Base-by-base conservation (phyloP, 2,329 filamentous ascomycete genomes). In the Colletotrichum coccodes region DNA sequence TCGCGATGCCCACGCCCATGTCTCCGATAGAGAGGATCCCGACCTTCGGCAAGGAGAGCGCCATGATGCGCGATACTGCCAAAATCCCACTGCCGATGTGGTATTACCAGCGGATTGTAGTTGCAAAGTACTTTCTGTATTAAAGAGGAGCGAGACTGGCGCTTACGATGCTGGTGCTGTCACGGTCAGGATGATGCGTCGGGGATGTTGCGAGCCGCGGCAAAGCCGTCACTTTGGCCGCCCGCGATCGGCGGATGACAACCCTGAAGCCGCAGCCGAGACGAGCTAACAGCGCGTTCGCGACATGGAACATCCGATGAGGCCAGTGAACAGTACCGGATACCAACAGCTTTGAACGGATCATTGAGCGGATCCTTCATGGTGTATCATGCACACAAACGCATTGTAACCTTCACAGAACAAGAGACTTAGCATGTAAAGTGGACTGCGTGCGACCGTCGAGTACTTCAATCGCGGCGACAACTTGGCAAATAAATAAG, bases 21-120 rank as follows among this genome's bases (percentile, higher is more conserved):
- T 87, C 85, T 6, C 86, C 86, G 63, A 87, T 81, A 40, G 86
- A 88, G 70, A 87, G 73, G 64, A 87, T 82, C 60, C 83, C 85
- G 47, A 88, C 77, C 67, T 79, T 82, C 8, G 62, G 62, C 12
- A 65, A 47, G 7, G 62, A 47, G 47, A 65, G 46, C n/a, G 62
- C 32, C 62, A 65, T 60, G 47, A 3, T 32, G 36, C n/a, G 16
- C 7, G 30, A 26, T n/a, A 7, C 14, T 11, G 26, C 28, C 47
- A 9, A 32, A 2, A 18, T 32, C 6, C 50, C 3, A 28, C 16
- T 36, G 21, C 40, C 40, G n/a, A 23, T 38, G 21, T 21, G 23
- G 23, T 54, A n/a, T 7, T 12, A 38, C 7, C 4, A 26, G 6
- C 12, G 1, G 3, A 9, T 1, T 9, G 8, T 4, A 4, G 16